Evolutionary conservation across 2,329 filamentous ascomycete species (phyloP), one percentile per base, ranked within the genome.

Genomic region (Apiospora kogelbergensis): DNA sequence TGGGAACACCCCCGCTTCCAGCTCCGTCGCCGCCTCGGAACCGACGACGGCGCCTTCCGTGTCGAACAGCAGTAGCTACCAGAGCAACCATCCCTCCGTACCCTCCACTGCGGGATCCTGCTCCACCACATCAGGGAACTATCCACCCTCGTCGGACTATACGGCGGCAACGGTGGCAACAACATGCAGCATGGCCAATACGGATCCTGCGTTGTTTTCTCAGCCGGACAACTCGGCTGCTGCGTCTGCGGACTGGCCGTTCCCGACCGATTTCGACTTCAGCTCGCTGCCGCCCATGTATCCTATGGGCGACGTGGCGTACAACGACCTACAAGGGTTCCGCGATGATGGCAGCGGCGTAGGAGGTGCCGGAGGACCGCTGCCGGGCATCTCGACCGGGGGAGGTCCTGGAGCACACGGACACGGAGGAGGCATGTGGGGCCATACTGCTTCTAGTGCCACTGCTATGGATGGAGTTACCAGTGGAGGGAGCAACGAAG

Each of bases 271-370:
- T 68, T 85, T 87, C 70, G 83, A 85, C 72, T 84, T 88, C 73
- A 78, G 83, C 26, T 78, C 80, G 13, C 82, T 90, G 69, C 83
- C 85, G 71, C 86, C 87, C 20, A 82, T 89, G 69, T 88, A 87
- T 68, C 85, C 88, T 0, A 87, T 85, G 69, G 83, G 84, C 24
- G 88, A 90, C 72, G 78, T 90, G 6, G 78, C 88, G 0, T 89
- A 85, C 73, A 87, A 89, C 71, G 84, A 89, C 42, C 78, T 89
- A 4, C 82, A 81, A 15, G 84, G 81, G n/a, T 78, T 83, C 13
- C 37, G 77, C 3, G 77, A 76, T 63, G 73, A 75, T 68, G 72
- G 73, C 20, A 60, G 53, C 53, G 53, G 53, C 9, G 53, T 60
- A 1, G 26, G n/a, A 42, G 66, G 72, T 44, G 70, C 77, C 41